phyloP scores from a whole-genome alignment of 225 moss, liverwort and hornwort species.

The Sphagnum contortum region DNA sequence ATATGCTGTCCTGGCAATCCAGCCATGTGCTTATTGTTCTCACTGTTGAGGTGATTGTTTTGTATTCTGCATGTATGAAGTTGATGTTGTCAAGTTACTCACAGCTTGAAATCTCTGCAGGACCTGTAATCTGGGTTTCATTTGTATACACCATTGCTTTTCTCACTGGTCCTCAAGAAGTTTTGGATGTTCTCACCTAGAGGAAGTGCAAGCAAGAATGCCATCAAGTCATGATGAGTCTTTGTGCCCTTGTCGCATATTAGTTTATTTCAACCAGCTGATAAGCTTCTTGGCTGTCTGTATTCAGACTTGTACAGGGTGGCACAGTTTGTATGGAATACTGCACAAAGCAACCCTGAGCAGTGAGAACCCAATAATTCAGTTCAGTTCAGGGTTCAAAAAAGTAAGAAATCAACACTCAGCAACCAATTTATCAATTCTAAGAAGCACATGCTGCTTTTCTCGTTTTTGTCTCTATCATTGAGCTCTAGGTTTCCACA shows the following conservation, averaged over 20 bases:
- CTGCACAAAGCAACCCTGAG: conserved; percentile 47
- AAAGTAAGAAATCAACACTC: conserved; percentile 33
- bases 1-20: no score
- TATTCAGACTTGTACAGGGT: conserved; percentile 84
- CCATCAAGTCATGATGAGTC: no score
- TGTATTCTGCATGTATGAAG: conserved; percentile 32
- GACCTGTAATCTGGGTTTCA: conserved; percentile 74
- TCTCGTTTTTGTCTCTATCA: not conserved
- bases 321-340: conserved; percentile 85
- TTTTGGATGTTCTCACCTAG: no score
- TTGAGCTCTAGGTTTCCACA: not conserved
- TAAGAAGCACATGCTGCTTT: no score
- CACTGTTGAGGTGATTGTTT: no score
- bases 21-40: no score
- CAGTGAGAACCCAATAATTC: conserved; percentile 53
- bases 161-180: no score
- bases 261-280: no score
- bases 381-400: conserved; percentile 82
- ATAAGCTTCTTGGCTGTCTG: conserved; percentile 4
- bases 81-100: conserved; percentile 94
- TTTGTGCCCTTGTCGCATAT: no score
- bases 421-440: no score
- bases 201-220: no score
- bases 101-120: conserved; percentile 93
- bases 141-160: not conserved